Evolutionary conservation across 2,329 filamentous ascomycete species (phyloP).

Genomic region (Didymella pomorum): DNA sequence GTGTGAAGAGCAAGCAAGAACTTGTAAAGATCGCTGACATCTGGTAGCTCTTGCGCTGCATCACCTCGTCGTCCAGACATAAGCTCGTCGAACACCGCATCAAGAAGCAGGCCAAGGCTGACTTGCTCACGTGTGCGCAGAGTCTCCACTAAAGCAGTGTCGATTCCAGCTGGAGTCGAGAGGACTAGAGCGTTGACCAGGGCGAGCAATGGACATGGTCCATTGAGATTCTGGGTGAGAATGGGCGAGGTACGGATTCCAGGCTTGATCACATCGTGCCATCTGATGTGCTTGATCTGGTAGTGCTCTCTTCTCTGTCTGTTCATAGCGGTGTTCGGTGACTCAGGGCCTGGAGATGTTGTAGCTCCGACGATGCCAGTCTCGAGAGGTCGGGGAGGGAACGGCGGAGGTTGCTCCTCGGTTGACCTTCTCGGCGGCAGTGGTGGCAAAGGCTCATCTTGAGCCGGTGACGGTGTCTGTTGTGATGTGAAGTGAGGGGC

Average conservation of each 20-base stretch:
- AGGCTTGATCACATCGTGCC: conserved; percentile 71
- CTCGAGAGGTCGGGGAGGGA: conserved; percentile 47
- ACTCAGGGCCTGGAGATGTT: conserved; percentile 44
- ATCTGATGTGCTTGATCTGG: conserved; percentile 88
- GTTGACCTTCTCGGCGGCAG: conserved; percentile 45
- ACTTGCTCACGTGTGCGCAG: conserved; percentile 85
- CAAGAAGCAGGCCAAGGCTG: conserved; percentile 82
- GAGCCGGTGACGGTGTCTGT: conserved; percentile 23
- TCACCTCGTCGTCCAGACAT: conserved; percentile 77
- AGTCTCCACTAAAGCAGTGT: conserved; percentile 79
- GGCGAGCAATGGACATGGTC: conserved; percentile 90
- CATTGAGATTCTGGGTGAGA: conserved; percentile 90
- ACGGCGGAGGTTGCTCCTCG: conserved; percentile 45
- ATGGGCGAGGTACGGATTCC: conserved; percentile 83
- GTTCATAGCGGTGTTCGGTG: conserved; percentile 51
- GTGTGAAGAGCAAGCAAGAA: conserved; percentile 91
- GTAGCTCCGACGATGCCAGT: conserved; percentile 25
- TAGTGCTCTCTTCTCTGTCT: conserved; percentile 77
- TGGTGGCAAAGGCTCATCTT: conserved; percentile 39
- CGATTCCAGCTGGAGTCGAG: conserved; percentile 72
- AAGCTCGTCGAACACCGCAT: conserved; percentile 92
- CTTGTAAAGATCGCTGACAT: conserved; percentile 84
- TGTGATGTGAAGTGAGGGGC: conserved; percentile 10
- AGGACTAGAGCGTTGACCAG: conserved; percentile 91
- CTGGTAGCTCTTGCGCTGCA: conserved; percentile 73